Evolutionary conservation across 441 rosid species (phyloP).

Genomic region (Dalechampia spathulata): DNA sequence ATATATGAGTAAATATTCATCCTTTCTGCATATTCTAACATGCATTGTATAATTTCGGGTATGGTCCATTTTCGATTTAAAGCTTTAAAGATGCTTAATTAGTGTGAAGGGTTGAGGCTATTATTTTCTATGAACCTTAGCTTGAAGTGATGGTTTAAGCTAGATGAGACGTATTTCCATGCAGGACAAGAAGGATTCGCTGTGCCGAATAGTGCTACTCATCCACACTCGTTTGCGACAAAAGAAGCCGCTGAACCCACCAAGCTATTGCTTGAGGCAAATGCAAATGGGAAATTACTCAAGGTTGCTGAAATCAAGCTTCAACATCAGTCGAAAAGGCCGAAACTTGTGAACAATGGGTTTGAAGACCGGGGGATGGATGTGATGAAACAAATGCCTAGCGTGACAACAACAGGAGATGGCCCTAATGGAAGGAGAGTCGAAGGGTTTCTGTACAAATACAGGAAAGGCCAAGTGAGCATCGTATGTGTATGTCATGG

Average conservation of each 20-base stretch:
- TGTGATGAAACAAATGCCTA: slow-evolving; percentile 60
- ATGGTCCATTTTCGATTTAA: too few species aligned
- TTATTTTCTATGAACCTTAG: neutral
- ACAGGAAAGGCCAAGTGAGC: slow-evolving; percentile 52
- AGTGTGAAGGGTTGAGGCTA: too few species aligned
- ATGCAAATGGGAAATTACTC: neutral
- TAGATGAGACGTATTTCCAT: slow-evolving; percentile 6
- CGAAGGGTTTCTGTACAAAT: slow-evolving; percentile 69
- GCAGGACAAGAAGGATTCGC: slow-evolving; percentile 8
- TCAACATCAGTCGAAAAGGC: slow-evolving; percentile 19
- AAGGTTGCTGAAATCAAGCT: neutral
- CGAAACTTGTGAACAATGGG: neutral
- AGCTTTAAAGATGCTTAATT: too few species aligned
- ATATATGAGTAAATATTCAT: too few species aligned
- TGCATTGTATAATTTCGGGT: too few species aligned
- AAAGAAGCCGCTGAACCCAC: neutral
- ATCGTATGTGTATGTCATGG: slow-evolving; percentile 89
- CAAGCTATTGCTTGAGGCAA: too few species aligned
- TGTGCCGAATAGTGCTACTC: neutral
- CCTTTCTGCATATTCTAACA: too few species aligned
- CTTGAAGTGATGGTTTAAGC: neutral
- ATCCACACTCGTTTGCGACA: neutral
- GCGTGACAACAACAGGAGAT: slow-evolving; percentile 61
- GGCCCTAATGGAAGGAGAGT: slow-evolving; percentile 52
- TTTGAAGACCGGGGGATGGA: slow-evolving; percentile 15